Evolutionary conservation across 2,329 filamentous ascomycete species (phyloP).

Genomic region (Tolypocladium nubicola): DNA sequence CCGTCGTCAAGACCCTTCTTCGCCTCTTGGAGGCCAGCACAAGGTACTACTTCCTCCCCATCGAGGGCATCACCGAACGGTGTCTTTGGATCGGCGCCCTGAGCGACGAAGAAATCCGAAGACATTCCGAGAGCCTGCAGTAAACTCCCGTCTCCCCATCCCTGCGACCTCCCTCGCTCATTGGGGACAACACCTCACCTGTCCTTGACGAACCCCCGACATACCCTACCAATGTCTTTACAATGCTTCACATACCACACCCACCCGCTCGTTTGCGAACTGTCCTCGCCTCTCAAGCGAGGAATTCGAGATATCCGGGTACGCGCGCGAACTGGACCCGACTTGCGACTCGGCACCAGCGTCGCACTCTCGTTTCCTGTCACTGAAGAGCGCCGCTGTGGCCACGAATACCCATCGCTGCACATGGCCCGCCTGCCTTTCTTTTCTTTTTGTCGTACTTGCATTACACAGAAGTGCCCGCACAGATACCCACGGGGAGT

Average conservation of each 20-base stretch:
- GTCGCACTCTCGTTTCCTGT: background rate
- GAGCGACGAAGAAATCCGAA: conserved; percentile 62
- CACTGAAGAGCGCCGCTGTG: background rate
- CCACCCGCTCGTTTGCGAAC: background rate
- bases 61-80: conserved; percentile 67
- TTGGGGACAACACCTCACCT: background rate
- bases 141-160: conserved; percentile 4
- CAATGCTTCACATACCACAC: background rate
- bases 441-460: background rate
- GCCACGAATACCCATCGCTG: background rate
- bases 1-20: conserved; percentile 69
- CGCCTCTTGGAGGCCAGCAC: conserved; percentile 71
- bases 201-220: background rate
- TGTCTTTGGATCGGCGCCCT: conserved; percentile 80
- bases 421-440: background rate
- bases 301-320: background rate
- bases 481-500: background rate
- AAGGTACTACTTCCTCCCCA: conserved; percentile 61
- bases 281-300: background rate
- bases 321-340: background rate
- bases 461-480: background rate
- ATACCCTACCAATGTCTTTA: background rate
- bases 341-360: background rate
- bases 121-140: conserved; percentile 39
- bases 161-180: background rate